Conservation (phyloP, 768 basidiomycete species). For the Termitomyces eurrhizus region DNA sequence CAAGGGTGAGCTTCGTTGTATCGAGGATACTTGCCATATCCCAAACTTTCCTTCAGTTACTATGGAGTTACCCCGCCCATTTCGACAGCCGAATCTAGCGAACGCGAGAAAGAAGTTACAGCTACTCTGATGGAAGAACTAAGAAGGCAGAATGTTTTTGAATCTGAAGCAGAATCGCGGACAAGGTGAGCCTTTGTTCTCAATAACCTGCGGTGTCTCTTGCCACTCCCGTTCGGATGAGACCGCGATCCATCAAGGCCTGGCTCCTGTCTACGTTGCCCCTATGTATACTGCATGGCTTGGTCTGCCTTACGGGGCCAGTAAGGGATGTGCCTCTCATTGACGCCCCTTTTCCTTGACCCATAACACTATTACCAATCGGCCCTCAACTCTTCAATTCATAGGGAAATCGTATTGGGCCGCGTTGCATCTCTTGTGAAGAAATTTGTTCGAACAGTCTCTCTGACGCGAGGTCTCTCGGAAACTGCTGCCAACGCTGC, state of each 20-base stretch:
- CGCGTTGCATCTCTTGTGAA: slow-evolving; percentile 87
- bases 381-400: slow-evolving; percentile 16
- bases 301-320: slow-evolving; percentile 3
- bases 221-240: slow-evolving; percentile 6
- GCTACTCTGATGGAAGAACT: slow-evolving; percentile 88
- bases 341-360: slow-evolving; percentile 5
- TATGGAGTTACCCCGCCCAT: slow-evolving; percentile 87
- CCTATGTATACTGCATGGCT: slow-evolving; percentile 4
- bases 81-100: slow-evolving; percentile 66
- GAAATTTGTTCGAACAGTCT: slow-evolving; percentile 85
- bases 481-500: slow-evolving; percentile 85
- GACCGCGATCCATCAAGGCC: slow-evolving; percentile 10
- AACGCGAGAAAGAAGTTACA: slow-evolving; percentile 81
- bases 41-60: slow-evolving; percentile 41
- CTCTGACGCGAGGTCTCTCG: slow-evolving; percentile 76
- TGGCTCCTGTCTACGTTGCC: slow-evolving; percentile 1
- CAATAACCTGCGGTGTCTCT: slow-evolving; percentile 7
- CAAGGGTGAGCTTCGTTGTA: slow-evolving; percentile 26
- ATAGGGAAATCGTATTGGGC: slow-evolving; percentile 90
- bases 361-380: slow-evolving; percentile 5
- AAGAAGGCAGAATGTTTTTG: slow-evolving; percentile 80
- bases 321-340: slow-evolving; percentile 10
- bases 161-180: slow-evolving; percentile 83
- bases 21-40: background rate
- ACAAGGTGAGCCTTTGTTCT: slow-evolving; percentile 61